phyloP scores from a whole-genome alignment of 345 rosid genomes.

The Stellera chamaejasme region DNA sequence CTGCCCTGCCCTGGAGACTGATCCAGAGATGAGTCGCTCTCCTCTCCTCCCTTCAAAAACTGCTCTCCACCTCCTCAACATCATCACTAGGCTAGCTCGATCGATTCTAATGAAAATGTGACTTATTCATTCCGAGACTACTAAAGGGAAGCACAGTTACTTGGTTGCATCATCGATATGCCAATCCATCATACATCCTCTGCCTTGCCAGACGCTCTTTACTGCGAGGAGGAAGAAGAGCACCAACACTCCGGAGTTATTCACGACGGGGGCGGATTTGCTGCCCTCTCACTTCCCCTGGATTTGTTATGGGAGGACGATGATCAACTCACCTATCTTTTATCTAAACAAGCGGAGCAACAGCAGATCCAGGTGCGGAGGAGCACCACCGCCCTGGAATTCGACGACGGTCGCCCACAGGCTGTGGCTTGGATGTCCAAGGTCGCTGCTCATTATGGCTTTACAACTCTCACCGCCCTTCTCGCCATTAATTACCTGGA shows the following conservation, averaged over 20 bases:
- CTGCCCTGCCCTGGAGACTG: conserved; percentile 14
- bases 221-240: conserved; percentile 65
- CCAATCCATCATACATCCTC: conserved; percentile 30
- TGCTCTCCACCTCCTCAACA: no score
- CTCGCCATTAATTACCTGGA: conserved; percentile 81
- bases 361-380: conserved; percentile 10
- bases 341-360: conserved; percentile 49
- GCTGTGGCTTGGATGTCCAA: conserved; percentile 78
- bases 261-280: conserved; percentile 18
- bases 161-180: conserved; percentile 41
- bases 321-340: conserved; percentile 60
- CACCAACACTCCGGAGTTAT: conserved; percentile 29
- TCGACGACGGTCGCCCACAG: conserved; percentile 37
- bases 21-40: conserved; percentile 22
- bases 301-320: conserved; percentile 75
- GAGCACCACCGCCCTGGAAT: conserved; percentile 17
- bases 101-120: no score
- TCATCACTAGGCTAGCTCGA: no score
- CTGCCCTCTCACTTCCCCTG: conserved; percentile 26
- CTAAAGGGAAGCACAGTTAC: no score
- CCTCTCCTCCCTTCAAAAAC: no score
- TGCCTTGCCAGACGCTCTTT: conserved; percentile 46
- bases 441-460: conserved; percentile 57
- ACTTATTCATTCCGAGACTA: no score
- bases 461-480: conserved; percentile 59